These are phyloP conservation scores for Inosperma sp. DNA, from an alignment of 768 basidiomycete genomes.

Conservation along the genomic window DNA sequence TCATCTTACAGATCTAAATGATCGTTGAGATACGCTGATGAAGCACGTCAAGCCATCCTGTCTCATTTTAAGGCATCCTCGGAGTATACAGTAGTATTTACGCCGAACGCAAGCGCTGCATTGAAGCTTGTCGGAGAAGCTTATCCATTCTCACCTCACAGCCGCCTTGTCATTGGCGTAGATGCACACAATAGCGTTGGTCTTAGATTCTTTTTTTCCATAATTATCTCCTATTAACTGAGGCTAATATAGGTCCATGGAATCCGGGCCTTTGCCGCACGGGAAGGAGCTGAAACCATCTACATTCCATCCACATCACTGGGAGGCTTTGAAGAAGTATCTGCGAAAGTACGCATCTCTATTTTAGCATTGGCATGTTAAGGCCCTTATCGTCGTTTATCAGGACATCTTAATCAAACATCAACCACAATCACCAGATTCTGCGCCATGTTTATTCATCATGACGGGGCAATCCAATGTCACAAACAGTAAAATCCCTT, in stretches of 20 bases:
- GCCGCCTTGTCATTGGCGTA: constrained; percentile 60
- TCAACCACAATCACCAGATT: constrained; percentile 41
- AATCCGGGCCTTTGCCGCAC: too few relatives aligned
- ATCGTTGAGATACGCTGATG: not conserved
- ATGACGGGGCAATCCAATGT: constrained; percentile 82
- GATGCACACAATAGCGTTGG: constrained; percentile 81
- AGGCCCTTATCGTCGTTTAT: too few relatives aligned
- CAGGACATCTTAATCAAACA: constrained; percentile 56
- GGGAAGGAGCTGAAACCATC: too few relatives aligned
- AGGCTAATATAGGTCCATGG: too few relatives aligned
- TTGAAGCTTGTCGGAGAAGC: constrained; percentile 81
- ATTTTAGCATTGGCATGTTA: too few relatives aligned
- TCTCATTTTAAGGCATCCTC: not conserved
- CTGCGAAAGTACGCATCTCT: too few relatives aligned
- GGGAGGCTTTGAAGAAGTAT: too few relatives aligned
- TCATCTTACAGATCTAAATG: not conserved
- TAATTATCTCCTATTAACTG: too few relatives aligned
- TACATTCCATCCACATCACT: too few relatives aligned
- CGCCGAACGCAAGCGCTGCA: constrained; percentile 73
- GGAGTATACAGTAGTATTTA: constrained; percentile 58
- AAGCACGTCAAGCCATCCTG: not conserved
- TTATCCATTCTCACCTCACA: constrained; percentile 61
- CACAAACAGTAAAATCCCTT: constrained; percentile 65
- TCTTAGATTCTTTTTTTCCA: too few relatives aligned
- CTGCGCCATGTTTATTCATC: constrained; percentile 60